phyloP scores from a whole-genome alignment of 2,329 filamentous ascomycete genomes.

The Penicillium vulpinum region DNA sequence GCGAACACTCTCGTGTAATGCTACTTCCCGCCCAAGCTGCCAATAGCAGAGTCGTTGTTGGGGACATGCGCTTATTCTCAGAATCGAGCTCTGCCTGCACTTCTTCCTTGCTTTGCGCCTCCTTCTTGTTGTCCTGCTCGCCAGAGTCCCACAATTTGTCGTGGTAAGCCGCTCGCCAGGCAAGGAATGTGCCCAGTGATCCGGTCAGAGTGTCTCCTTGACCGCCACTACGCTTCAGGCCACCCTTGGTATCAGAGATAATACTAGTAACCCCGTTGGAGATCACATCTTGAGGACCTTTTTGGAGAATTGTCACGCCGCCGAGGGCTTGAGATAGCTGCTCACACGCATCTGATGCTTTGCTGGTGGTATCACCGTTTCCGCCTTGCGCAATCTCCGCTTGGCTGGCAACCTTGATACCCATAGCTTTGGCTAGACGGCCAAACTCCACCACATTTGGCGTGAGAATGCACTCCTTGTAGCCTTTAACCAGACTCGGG shows the following conservation, averaged over 20 bases:
- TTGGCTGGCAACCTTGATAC: slow-evolving; percentile 57
- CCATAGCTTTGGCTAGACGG: slow-evolving; percentile 72
- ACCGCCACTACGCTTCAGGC: slow-evolving; percentile 85
- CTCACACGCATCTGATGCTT: slow-evolving; percentile 60
- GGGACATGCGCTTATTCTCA: slow-evolving; percentile 57
- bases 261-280: slow-evolving; percentile 76
- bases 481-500: slow-evolving; percentile 77
- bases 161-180: slow-evolving; percentile 83
- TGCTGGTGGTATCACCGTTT: slow-evolving; percentile 45
- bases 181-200: slow-evolving; percentile 81
- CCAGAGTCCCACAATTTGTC: slow-evolving; percentile 71
- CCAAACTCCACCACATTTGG: slow-evolving; percentile 94
- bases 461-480: slow-evolving; percentile 80
- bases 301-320: slow-evolving; percentile 89
- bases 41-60: slow-evolving; percentile 64
- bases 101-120: slow-evolving; percentile 41
- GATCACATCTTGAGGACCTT: slow-evolving; percentile 79
- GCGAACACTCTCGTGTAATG: slow-evolving; percentile 87
- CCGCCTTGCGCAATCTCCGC: slow-evolving; percentile 39
- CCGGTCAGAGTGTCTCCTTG: slow-evolving; percentile 96
- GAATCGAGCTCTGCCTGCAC: slow-evolving; percentile 45
- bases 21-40: slow-evolving; percentile 84
- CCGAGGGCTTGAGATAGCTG: slow-evolving; percentile 74
- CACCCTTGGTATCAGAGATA: slow-evolving; percentile 74
- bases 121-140: slow-evolving; percentile 34